A percentile compares a stretch with the other conserved stretches of the same genome.
phyloP scores from a whole-genome alignment of 2,329 filamentous ascomycete species.

The Xylaria sp. region DNA sequence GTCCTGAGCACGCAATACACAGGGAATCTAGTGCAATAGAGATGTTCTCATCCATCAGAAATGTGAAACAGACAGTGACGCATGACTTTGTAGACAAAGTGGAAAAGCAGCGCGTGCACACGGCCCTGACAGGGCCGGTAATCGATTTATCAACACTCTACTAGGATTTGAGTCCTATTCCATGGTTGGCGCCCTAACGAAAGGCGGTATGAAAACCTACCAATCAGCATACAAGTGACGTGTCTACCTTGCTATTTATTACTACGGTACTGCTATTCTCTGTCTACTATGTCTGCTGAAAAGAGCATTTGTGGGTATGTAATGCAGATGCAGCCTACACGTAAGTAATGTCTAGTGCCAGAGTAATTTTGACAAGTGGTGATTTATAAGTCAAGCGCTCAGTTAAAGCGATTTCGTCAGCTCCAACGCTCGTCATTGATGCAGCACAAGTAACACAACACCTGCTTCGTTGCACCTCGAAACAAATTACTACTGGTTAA shows the following conservation, averaged over 20 bases:
- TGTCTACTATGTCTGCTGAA: not conserved
- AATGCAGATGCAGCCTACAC: slow-evolving; percentile 3
- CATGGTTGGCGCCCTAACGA: slow-evolving; percentile 6
- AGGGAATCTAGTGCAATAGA: slow-evolving; percentile 26
- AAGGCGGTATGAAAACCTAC: slow-evolving; percentile 5
- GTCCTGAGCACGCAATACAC: slow-evolving; percentile 32
- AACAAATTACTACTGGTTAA: not conserved
- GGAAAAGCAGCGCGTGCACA: slow-evolving; percentile 5
- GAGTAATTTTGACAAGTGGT: not conserved
- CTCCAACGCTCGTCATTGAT: not conserved
- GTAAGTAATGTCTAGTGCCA: not conserved
- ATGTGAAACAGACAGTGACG: slow-evolving; percentile 19
- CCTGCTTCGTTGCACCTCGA: slow-evolving; percentile 1
- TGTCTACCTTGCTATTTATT: slow-evolving; percentile 19
- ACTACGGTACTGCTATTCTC: not conserved
- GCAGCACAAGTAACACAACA: not conserved
- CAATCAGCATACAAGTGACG: slow-evolving; percentile 24
- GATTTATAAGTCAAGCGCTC: slow-evolving; percentile 15
- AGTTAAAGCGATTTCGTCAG: slow-evolving; percentile 19
- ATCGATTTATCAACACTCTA: slow-evolving; percentile 2
- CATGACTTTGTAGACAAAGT: slow-evolving; percentile 5
- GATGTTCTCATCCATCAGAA: not conserved
- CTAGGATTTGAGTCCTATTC: not conserved
- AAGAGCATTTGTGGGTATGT: not conserved
- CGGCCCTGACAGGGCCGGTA: not conserved